These are phyloP conservation scores for Trichoderma atrobrunneum DNA, from an alignment of 2,329 filamentous ascomycete genomes.

Conservation along the genomic window DNA sequence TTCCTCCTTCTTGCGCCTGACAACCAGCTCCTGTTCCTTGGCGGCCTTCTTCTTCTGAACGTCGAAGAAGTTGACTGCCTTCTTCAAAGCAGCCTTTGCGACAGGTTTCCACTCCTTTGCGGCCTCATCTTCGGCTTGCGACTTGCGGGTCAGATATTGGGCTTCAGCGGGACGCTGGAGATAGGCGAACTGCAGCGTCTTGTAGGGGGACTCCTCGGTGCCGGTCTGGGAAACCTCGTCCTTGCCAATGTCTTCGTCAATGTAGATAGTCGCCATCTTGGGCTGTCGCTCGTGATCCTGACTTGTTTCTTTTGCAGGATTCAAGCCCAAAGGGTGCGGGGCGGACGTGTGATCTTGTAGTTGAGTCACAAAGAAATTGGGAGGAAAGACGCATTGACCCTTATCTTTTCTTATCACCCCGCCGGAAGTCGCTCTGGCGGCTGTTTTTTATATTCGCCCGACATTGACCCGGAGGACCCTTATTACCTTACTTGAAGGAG, in stretches of 20 bases:
- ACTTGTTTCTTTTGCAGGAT: background rate
- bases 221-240: constrained; percentile 68
- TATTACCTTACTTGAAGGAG: background rate
- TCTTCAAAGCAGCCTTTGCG: constrained; percentile 25
- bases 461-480: constrained; percentile 1
- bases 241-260: constrained; percentile 75
- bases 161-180: constrained; percentile 41
- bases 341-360: constrained; percentile 5
- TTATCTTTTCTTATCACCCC: constrained; percentile 21
- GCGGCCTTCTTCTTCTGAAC: constrained; percentile 25
- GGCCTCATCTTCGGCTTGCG: constrained; percentile 44
- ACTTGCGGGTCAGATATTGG: constrained; percentile 42
- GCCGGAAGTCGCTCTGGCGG: constrained; percentile 9
- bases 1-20: constrained; percentile 24
- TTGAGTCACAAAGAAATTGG: constrained; percentile 18
- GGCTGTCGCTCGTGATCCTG: background rate
- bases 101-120: constrained; percentile 34
- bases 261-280: constrained; percentile 36
- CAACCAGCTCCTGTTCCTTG: constrained; percentile 24
- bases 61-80: constrained; percentile 24
- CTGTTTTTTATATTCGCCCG: background rate
- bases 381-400: background rate
- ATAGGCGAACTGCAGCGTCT: constrained; percentile 75
- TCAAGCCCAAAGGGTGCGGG: background rate
- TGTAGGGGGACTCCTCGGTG: constrained; percentile 72